These are phyloP conservation scores for Golubevia pallescens DNA, from an alignment of 1,284 basidiomycete genomes.

Conservation along the genomic window DNA sequence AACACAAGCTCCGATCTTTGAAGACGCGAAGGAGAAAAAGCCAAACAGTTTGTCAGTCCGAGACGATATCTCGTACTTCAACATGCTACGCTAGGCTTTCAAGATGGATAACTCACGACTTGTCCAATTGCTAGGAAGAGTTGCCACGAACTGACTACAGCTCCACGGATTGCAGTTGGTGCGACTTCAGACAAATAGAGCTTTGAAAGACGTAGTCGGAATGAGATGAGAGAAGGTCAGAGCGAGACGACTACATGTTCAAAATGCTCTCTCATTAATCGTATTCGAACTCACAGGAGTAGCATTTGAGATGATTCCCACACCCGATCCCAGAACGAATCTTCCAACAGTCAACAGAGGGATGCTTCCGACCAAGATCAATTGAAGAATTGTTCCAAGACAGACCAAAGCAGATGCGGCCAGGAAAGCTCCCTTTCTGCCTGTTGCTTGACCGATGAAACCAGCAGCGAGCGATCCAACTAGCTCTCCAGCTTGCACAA, in stretches of 20 bases:
- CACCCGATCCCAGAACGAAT: slow-evolving; percentile 65
- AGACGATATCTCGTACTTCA: slow-evolving; percentile 1
- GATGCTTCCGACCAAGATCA: slow-evolving; percentile 58
- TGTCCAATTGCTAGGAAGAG: slow-evolving; percentile 67
- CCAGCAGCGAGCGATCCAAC: slow-evolving; percentile 65
- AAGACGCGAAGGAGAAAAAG: background rate
- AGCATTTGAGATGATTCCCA: slow-evolving; percentile 65
- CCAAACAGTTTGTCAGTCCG: background rate
- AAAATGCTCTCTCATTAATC: no score
- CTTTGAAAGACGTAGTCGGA: slow-evolving; percentile 32
- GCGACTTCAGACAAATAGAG: slow-evolving; percentile 67
- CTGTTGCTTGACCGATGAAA: slow-evolving; percentile 65
- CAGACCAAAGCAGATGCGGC: slow-evolving; percentile 60
- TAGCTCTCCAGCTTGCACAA: slow-evolving; percentile 67
- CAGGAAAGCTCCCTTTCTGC: slow-evolving; percentile 65
- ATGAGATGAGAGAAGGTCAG: slow-evolving; percentile 7
- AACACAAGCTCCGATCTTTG: slow-evolving; percentile 65
- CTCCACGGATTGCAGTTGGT: slow-evolving; percentile 66
- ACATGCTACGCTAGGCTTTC: background rate
- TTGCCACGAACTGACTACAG: slow-evolving; percentile 66
- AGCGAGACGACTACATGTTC: slow-evolving; percentile 15
- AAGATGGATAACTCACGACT: slow-evolving; percentile 31
- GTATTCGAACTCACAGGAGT: slow-evolving; percentile 14
- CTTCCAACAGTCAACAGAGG: slow-evolving; percentile 66
- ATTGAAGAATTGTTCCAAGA: slow-evolving; percentile 65